Percentiles rank a stretch among this genome's conserved stretches.
These are phyloP conservation scores for Tricholoma matsutake DNA, from an alignment of 768 basidiomycete species.

Conservation along the genomic window DNA sequence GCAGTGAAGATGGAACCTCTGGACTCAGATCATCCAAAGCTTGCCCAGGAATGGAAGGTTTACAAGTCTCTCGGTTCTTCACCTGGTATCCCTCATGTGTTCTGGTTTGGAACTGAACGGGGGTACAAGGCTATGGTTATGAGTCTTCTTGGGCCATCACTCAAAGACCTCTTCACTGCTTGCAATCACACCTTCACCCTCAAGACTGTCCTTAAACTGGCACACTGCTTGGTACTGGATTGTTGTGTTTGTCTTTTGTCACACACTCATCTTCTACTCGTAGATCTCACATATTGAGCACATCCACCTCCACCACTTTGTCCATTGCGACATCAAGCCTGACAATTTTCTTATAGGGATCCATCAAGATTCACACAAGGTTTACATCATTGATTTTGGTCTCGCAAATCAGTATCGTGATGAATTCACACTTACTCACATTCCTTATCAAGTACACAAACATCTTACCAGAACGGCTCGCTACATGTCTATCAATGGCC, in stretches of 20 bases:
- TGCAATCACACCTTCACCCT: neutral
- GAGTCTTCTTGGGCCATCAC: slow-evolving; percentile 48
- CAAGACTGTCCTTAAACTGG: slow-evolving; percentile 3
- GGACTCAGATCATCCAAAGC: slow-evolving; percentile 62
- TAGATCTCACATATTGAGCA: slow-evolving; percentile 1
- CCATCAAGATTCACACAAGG: too few species aligned
- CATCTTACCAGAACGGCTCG: too few species aligned
- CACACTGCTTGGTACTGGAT: neutral
- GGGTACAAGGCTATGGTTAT: slow-evolving; percentile 47
- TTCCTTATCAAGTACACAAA: neutral
- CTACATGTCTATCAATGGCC: too few species aligned
- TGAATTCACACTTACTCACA: slow-evolving; percentile 8
- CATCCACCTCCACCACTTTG: neutral
- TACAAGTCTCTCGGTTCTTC: slow-evolving; percentile 75
- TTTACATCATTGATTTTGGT: slow-evolving; percentile 6
- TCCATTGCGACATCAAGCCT: slow-evolving; percentile 4
- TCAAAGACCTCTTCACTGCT: slow-evolving; percentile 1
- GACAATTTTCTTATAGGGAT: neutral
- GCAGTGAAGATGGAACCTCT: slow-evolving; percentile 62
- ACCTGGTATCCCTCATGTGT: slow-evolving; percentile 67
- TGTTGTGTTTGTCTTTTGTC: neutral
- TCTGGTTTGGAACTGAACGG: slow-evolving; percentile 67
- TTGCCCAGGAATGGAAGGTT: slow-evolving; percentile 70
- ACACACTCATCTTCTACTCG: neutral
- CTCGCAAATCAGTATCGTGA: slow-evolving; percentile 6